Evolutionary conservation across 345 rosid species (phyloP).

Genomic region (Anacardium occidentale): DNA sequence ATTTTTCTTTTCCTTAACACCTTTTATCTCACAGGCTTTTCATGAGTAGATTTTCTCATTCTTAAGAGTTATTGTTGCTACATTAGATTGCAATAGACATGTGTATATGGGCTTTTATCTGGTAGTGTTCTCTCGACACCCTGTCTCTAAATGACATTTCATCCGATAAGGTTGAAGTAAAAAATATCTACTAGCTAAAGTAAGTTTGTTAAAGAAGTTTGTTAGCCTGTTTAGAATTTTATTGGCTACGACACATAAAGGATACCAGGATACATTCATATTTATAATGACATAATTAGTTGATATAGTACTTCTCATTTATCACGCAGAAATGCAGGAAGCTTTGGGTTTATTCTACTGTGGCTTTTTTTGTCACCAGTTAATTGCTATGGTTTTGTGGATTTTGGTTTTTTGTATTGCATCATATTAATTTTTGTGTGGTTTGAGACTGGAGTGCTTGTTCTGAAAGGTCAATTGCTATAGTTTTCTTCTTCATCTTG

Average conservation of each 20-base stretch:
- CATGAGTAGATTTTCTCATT: neutral
- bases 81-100: neutral
- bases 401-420: neutral
- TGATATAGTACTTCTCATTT: neutral
- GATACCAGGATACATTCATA: neutral
- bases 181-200: neutral
- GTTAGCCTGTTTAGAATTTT: neutral
- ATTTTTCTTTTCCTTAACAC: neutral
- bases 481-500: neutral
- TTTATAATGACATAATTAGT: neutral
- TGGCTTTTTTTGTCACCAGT: neutral
- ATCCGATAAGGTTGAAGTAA: neutral
- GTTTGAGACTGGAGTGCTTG: neutral
- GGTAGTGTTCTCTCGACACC: neutral
- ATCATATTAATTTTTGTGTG: neutral
- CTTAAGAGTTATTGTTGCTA: neutral
- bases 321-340: neutral
- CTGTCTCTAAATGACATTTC: neutral
- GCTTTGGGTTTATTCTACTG: neutral
- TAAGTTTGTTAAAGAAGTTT: neutral
- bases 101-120: neutral
- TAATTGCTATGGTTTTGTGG: neutral
- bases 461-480: neutral
- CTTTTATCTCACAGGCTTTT: neutral
- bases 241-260: neutral